phyloP scores from a whole-genome alignment of 2,329 filamentous ascomycete genomes.

The Leptographium flavum region DNA sequence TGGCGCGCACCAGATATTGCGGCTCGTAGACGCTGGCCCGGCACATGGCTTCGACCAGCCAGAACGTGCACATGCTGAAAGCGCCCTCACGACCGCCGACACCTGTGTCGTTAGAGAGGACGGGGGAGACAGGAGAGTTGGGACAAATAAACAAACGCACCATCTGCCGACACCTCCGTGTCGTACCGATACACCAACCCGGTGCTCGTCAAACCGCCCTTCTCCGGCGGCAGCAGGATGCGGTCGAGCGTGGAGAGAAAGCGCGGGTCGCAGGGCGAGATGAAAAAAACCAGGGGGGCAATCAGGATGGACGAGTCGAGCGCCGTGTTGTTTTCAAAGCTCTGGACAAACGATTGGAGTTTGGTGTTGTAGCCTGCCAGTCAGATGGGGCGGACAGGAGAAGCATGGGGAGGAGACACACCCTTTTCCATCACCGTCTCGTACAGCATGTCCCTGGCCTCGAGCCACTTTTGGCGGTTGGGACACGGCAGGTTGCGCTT shows the following conservation, averaged over 20 bases:
- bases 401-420: constrained; percentile 9
- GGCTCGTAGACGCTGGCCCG: constrained; percentile 50
- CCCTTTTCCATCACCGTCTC: constrained; percentile 66
- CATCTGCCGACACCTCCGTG: constrained; percentile 53
- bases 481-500: constrained; percentile 66
- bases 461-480: constrained; percentile 51
- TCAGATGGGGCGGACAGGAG: background rate
- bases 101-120: constrained; percentile 26
- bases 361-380: constrained; percentile 51
- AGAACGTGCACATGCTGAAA: constrained; percentile 73
- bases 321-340: constrained; percentile 56
- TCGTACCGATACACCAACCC: constrained; percentile 67
- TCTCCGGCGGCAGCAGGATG: constrained; percentile 58
- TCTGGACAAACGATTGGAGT: constrained; percentile 58
- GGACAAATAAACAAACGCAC: constrained; percentile 24
- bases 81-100: constrained; percentile 63
- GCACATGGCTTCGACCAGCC: constrained; percentile 67
- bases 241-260: constrained; percentile 59
- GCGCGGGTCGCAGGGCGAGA: constrained; percentile 61
- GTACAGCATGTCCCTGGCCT: constrained; percentile 51
- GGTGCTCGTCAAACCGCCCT: constrained; percentile 60
- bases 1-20: constrained; percentile 46
- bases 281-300: constrained; percentile 67
- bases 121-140: background rate
- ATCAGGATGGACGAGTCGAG: constrained; percentile 65